These are phyloP conservation scores for Coccomyxa sp. DNA, from an alignment of 139 green algal species.

Conservation along the genomic window DNA sequence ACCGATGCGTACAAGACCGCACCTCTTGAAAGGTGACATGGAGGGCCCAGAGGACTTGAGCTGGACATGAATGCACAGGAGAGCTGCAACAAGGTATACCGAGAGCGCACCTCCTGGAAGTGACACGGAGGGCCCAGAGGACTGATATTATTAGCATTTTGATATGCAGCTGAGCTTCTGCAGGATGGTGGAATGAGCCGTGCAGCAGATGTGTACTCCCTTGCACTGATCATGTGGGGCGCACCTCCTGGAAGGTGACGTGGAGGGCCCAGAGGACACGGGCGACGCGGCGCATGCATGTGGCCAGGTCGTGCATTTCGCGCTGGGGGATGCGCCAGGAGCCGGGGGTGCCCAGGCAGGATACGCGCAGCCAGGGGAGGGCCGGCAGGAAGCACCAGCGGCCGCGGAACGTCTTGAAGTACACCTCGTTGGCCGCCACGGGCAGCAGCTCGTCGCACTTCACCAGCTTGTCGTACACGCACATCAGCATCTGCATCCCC, in stretches of 20 bases:
- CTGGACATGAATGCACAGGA: too few relatives aligned
- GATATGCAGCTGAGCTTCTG: too few relatives aligned
- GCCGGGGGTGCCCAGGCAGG: neutral
- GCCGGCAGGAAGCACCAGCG: slow-evolving; percentile 27
- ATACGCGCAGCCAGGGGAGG: slow-evolving; percentile 7
- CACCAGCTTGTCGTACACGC: slow-evolving; percentile 21
- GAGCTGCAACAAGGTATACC: too few relatives aligned
- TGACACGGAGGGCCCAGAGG: too few relatives aligned
- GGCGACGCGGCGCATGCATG: slow-evolving; percentile 18
- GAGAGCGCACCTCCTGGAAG: too few relatives aligned
- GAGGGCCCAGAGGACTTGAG: too few relatives aligned
- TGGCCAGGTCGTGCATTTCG: slow-evolving; percentile 21
- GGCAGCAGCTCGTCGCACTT: slow-evolving; percentile 20
- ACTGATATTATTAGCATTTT: too few relatives aligned
- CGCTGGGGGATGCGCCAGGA: slow-evolving; percentile 12
- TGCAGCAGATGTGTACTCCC: too few relatives aligned
- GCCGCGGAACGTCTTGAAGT: slow-evolving; percentile 13
- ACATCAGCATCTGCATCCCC: slow-evolving; percentile 17
- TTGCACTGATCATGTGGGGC: too few relatives aligned
- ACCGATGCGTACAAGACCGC: too few relatives aligned
- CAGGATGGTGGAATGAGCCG: too few relatives aligned
- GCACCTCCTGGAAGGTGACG: slow-evolving; percentile 20
- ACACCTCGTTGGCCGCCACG: slow-evolving; percentile 13
- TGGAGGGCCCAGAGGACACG: slow-evolving; percentile 26
- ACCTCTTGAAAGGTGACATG: slow-evolving; percentile 23